Base-by-base conservation (phyloP, 495 filamentous ascomycete species). In the Tetracladium marchalianum region DNA sequence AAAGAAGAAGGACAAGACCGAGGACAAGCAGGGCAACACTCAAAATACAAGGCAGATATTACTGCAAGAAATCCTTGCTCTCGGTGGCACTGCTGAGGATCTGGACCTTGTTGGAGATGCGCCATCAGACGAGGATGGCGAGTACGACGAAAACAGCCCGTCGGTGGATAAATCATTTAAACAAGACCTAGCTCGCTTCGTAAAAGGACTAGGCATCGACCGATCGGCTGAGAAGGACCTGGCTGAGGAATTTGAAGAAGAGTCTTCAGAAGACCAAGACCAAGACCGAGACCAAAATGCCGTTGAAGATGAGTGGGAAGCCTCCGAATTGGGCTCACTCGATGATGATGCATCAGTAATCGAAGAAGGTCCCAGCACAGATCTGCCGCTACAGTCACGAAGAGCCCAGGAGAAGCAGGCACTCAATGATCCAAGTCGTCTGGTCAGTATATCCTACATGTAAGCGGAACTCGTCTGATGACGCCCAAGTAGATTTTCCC, bases 61-160 rank as follows among this genome's bases (percentile, higher is more conserved):
- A 31, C 70, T 85, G 27, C 74, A 81, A 51, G 86, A 90, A 54
- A 86, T 93, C 51, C 59, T 78, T 44, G 81, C 79, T 16, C 70
- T 93, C 34, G 87, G 86, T 15, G 87, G 87, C 17, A 83, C 82
- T 22, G 75, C 87, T 58, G 82, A 85, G 19, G 85, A 90, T 57
- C 61, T 82, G 35, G 75, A 82, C 38, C 64, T 88, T 32, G 65
- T 90, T 39, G 77, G 67, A 12, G 58, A 60, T 43, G 52, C 52
- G 8, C 54, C 60, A 18, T 55, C 58, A 0, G 56, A 60, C 10
- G 61, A 63, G n/a, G 53, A 60, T 1, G 52, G 59, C 4, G 61
- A 62, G 17, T 47, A 13, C 3, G 32, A 36, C 4, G 15, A 22
- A 22, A 15, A 16, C 5, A 27, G 22, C 22, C 5, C 48, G 5